Conservation (phyloP, 345 rosid genomes). For the Turnera subulata region DNA sequence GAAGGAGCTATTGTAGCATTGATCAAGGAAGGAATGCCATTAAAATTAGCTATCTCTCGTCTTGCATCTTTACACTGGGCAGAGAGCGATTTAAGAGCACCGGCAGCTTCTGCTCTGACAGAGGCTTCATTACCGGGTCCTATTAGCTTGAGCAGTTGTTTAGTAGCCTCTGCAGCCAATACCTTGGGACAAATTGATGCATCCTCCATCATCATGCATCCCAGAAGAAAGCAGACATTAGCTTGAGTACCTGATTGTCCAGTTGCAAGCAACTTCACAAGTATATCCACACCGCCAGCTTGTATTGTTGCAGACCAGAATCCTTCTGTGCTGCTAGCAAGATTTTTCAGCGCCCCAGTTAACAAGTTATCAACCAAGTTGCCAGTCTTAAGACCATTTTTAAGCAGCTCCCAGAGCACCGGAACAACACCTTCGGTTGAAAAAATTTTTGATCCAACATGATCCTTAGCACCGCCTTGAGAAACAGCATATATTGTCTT, state of each 20-base stretch:
- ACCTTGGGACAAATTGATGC: slow-evolving; percentile 82
- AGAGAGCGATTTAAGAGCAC: slow-evolving; percentile 94
- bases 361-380: slow-evolving; percentile 80
- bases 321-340: slow-evolving; percentile 90
- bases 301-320: slow-evolving; percentile 88
- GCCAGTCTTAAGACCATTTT: slow-evolving; percentile 69
- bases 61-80: slow-evolving; percentile 91
- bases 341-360: slow-evolving; percentile 92
- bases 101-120: slow-evolving; percentile 99
- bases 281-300: slow-evolving; percentile 96
- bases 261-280: slow-evolving; percentile 82
- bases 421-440: slow-evolving; percentile 99
- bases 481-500: slow-evolving; percentile 96
- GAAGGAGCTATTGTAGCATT: slow-evolving; percentile 99
- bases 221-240: slow-evolving; percentile 94
- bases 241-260: slow-evolving; percentile 85
- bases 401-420: slow-evolving; percentile 80
- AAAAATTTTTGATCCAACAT: slow-evolving; percentile 97
- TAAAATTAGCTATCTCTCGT: slow-evolving; percentile 74
- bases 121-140: slow-evolving; percentile 95
- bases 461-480: slow-evolving; percentile 93
- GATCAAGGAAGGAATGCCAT: slow-evolving; percentile 90
- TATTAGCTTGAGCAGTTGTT: slow-evolving; percentile 77
- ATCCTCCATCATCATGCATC: slow-evolving; percentile 95
- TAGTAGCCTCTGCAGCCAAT: slow-evolving; percentile 86